Evolutionary conservation across 805 yeast genomes (phyloP), one percentile per base, ranked within the genome.

Genomic region (Saccharomycopsis capsularis): DNA sequence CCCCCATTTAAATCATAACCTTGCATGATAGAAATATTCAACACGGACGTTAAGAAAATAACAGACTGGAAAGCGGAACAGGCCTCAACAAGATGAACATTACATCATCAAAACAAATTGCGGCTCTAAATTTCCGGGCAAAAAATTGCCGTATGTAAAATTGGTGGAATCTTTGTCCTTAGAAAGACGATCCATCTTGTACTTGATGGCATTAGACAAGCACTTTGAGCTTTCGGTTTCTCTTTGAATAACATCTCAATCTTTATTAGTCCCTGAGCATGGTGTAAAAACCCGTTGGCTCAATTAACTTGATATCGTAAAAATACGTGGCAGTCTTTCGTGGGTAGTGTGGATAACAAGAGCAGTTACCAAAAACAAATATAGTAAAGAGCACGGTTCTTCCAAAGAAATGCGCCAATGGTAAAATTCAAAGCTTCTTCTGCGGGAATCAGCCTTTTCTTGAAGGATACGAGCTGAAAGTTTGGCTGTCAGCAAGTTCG

Each of bases 1-100:
- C 82, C 69, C 64, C 84, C 91, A 3, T 87, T 79, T 36, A 80
- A 69, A 2, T 90, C 91, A 62, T 82, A 84, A n/a, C 91, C 93
- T 64, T 83, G 89, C 48, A 67, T 62, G 43, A 76, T 59, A n/a
- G 73, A 68, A 49, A 76, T 62, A 53, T 75, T 77, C 46, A 85
- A 70, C 1, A 80, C 70, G n/a, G 80, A 79, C 58, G 79, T 75
- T 57, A 85, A 63, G 60, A 81, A 83, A 50, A 68, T 65, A 38
- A 82, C 68, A 1, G 88, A 6, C 16, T 35, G 30, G 16, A 74
- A 71, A 84, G 70, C 23, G 93, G 91, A 2, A 91, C 89, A 29
- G 86, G 80, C 23, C 91, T 87, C 25, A 73, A 66, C 34, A 73
- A 61, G 24, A 73, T 50, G 50, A 64, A 63, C 18, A 65, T 61